A percentile compares a stretch with the other conserved stretches of the same genome.
Evolutionary conservation across 768 basidiomycete genomes (phyloP).

Genomic region (Auriscalpium vulgare): DNA sequence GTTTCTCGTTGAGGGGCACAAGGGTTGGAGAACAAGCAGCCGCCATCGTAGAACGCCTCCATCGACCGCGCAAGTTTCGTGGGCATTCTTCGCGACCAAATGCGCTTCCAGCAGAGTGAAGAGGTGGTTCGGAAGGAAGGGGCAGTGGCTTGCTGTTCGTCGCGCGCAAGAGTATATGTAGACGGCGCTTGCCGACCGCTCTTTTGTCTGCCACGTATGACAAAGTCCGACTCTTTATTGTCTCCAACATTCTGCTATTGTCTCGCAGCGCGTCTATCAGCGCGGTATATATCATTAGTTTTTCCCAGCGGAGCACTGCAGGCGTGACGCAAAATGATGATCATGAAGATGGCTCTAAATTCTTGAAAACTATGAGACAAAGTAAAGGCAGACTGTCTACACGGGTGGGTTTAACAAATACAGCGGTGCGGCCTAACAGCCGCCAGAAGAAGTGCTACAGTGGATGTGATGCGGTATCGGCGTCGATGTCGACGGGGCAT

Average conservation of each 20-base stretch:
- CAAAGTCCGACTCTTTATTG: not conserved
- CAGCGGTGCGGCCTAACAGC: not conserved
- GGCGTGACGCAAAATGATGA: not conserved
- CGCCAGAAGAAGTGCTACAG: constrained; percentile 9
- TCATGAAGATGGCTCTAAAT: not conserved
- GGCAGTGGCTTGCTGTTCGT: no score
- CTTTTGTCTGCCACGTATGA: not conserved
- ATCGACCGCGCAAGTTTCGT: not conserved
- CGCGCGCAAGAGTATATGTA: constrained; percentile 4
- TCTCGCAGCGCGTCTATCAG: not conserved
- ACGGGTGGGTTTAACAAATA: not conserved
- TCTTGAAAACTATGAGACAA: not conserved
- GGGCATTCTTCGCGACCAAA: not conserved
- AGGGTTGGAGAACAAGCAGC: not conserved
- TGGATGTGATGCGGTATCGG: not conserved
- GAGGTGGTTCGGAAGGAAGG: constrained; percentile 6
- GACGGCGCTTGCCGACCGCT: not conserved
- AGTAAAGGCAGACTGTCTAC: not conserved
- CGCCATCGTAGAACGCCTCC: not conserved
- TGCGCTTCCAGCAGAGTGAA: not conserved
- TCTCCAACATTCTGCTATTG: not conserved
- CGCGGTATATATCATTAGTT: not conserved
- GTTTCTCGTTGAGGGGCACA: not conserved
- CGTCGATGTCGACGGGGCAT: not conserved
- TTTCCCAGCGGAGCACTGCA: not conserved